Percentiles rank a stretch among this genome's conserved stretches.
Conservation (phyloP, 1,284 basidiomycete species). For the Cutaneotrichosporon spelunceum region DNA sequence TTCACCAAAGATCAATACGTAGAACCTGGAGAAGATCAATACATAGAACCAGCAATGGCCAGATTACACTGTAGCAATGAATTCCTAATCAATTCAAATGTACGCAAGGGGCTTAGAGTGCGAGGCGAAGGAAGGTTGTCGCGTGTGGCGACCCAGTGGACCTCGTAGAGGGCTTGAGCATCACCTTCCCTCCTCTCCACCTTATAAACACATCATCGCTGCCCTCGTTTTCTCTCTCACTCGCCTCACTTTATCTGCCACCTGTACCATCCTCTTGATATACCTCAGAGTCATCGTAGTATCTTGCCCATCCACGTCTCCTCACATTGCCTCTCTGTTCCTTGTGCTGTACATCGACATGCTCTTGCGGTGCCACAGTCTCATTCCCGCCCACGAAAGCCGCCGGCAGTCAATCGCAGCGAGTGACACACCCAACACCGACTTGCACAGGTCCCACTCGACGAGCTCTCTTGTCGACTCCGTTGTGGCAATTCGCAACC, state of each 20-base stretch:
- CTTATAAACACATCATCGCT: neutral
- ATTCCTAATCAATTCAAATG: neutral
- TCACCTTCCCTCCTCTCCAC: neutral
- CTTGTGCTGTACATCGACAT: neutral
- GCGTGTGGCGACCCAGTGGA: too few relatives aligned
- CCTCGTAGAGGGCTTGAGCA: too few relatives aligned
- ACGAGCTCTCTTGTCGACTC: neutral
- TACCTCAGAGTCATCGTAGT: neutral
- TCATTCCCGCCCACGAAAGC: too few relatives aligned
- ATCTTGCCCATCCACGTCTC: neutral
- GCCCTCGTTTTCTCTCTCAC: neutral
- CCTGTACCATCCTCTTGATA: neutral
- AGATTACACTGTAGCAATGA: neutral
- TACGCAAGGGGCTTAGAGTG: neutral
- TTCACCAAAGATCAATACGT: neutral
- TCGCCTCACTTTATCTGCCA: neutral
- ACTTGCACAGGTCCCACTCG: too few relatives aligned
- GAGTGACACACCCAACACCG: too few relatives aligned
- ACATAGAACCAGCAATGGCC: too few relatives aligned
- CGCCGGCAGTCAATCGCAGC: too few relatives aligned
- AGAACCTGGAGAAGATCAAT: neutral
- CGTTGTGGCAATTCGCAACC: neutral
- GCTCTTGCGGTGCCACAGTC: neutral
- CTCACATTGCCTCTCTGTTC: neutral
- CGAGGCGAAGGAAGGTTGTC: neutral